Evolutionary conservation across 2,329 filamentous ascomycete genomes (phyloP).

Genomic region (Arthroderma uncinatum): DNA sequence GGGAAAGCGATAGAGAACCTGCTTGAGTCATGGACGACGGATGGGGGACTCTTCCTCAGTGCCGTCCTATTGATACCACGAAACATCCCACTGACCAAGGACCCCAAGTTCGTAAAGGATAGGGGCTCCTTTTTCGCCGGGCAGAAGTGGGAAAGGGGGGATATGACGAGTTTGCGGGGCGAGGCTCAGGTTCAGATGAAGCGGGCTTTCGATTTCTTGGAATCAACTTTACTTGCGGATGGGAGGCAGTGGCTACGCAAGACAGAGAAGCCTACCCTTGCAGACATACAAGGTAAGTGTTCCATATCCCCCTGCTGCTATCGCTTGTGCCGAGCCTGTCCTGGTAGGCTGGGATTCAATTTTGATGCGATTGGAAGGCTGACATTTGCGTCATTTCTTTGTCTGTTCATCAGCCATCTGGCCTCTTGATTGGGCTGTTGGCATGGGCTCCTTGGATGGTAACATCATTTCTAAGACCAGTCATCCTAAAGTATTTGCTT

Average conservation of each 20-base stretch:
- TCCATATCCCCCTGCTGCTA: neutral
- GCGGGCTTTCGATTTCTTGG: conserved; percentile 47
- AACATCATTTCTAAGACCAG: conserved; percentile 41
- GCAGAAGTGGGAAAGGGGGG: conserved; percentile 30
- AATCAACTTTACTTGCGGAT: conserved; percentile 53
- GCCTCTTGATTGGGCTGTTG: conserved; percentile 55
- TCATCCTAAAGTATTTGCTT: conserved; percentile 53
- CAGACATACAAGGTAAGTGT: conserved; percentile 52
- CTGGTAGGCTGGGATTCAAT: neutral
- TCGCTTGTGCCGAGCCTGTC: neutral
- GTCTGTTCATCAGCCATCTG: conserved; percentile 41
- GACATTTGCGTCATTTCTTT: conserved; percentile 1
- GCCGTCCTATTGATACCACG: conserved; percentile 48
- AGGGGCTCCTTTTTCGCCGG: conserved; percentile 37
- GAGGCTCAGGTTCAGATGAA: conserved; percentile 48
- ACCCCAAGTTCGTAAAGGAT: conserved; percentile 52
- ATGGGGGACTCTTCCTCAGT: conserved; percentile 46
- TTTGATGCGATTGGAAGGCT: neutral
- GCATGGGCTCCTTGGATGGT: conserved; percentile 45
- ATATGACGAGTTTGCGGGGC: conserved; percentile 36
- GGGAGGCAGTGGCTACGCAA: conserved; percentile 54
- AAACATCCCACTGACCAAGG: conserved; percentile 43
- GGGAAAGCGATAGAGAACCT: conserved; percentile 43
- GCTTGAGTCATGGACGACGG: conserved; percentile 46
- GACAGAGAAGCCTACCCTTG: conserved; percentile 44